Conservation (phyloP, 169 alveolate genomes). For the Cryptosporidium bovis region DNA sequence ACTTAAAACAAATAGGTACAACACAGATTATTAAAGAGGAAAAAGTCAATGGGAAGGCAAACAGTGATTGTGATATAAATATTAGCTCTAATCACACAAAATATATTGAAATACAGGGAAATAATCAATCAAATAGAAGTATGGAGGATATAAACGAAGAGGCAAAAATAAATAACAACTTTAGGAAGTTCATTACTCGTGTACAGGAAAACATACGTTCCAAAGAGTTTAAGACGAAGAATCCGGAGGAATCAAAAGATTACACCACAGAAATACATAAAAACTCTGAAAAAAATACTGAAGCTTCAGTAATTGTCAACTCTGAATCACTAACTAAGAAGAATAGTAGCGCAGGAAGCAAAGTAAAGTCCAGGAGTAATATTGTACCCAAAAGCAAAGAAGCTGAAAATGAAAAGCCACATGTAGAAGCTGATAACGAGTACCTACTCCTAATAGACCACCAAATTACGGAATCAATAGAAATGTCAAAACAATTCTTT, state of each 20-base stretch:
- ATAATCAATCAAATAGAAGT: neutral
- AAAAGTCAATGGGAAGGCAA: too few species aligned
- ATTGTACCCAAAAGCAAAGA: neutral
- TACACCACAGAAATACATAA: neutral
- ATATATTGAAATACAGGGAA: too few species aligned
- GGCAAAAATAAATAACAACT: neutral
- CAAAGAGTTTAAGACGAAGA: too few species aligned
- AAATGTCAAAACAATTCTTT: constrained; percentile 27
- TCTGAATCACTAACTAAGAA: too few species aligned
- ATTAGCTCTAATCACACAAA: too few species aligned
- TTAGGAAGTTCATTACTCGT: neutral
- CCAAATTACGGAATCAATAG: constrained; percentile 33
- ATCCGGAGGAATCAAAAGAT: neutral
- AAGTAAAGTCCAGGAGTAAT: neutral
- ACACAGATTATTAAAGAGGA: neutral
- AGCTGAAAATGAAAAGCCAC: neutral
- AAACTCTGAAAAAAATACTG: neutral
- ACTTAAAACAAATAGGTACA: too few species aligned
- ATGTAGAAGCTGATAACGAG: constrained; percentile 7
- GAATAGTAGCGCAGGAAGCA: neutral
- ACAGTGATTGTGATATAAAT: too few species aligned
- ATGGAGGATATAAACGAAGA: too few species aligned
- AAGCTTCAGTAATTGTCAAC: too few species aligned
- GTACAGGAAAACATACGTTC: too few species aligned
- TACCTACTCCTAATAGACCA: constrained; percentile 2